Evolutionary conservation across 2,329 filamentous ascomycete genomes (phyloP).

Genomic region (Monilinia aucupariae): DNA sequence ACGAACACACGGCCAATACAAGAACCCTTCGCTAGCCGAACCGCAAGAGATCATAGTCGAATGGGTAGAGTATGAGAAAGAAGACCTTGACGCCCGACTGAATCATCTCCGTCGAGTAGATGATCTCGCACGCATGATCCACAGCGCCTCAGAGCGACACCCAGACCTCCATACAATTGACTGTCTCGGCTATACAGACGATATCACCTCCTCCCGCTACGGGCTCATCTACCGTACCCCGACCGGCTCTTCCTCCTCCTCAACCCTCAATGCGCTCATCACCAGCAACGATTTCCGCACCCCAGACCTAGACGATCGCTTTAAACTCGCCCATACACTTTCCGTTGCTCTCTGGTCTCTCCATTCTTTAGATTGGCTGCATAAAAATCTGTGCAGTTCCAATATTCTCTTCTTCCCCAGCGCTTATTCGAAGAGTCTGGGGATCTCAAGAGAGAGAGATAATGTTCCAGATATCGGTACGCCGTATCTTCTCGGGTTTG

Average conservation of each 20-base stretch:
- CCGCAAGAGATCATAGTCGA: constrained; percentile 39
- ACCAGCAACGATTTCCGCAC: constrained; percentile 39
- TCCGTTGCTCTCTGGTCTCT: constrained; percentile 45
- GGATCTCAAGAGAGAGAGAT: constrained; percentile 29
- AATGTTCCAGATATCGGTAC: constrained; percentile 39
- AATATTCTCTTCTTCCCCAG: constrained; percentile 44
- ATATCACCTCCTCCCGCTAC: constrained; percentile 38
- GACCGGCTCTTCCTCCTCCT: constrained; percentile 32
- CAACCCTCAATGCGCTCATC: constrained; percentile 40
- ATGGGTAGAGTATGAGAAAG: constrained; percentile 42
- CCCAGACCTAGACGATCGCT: constrained; percentile 42
- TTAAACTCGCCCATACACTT: constrained; percentile 41
- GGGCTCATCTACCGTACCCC: constrained; percentile 42
- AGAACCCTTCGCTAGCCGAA: constrained; percentile 33
- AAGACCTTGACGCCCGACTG: constrained; percentile 39
- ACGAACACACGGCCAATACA: constrained; percentile 35
- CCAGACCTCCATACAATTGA: constrained; percentile 36
- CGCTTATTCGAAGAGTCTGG: constrained; percentile 33
- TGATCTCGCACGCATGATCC: constrained; percentile 45
- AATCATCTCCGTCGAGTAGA: constrained; percentile 43
- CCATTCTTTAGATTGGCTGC: constrained; percentile 51
- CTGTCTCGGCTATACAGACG: constrained; percentile 45
- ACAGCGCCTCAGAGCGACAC: constrained; percentile 41
- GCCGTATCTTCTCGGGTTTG: constrained; percentile 40
- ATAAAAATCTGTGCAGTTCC: constrained; percentile 39